Conservation (phyloP, 2,329 filamentous ascomycete genomes). For the Penicillium sp. region DNA sequence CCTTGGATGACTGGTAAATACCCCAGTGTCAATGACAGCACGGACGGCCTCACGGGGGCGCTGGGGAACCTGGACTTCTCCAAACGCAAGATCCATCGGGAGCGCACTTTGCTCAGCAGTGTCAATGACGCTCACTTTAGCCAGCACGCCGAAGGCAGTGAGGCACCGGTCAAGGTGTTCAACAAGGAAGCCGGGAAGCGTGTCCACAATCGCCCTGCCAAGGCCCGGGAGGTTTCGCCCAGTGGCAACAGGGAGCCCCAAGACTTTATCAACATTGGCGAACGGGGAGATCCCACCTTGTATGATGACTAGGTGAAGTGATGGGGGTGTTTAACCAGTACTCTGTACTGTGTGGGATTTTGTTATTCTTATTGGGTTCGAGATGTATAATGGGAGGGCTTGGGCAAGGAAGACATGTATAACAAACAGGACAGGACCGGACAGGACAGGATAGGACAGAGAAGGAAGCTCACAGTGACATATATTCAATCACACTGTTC, state of each 20-base stretch:
- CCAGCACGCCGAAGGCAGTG: slow-evolving; percentile 57
- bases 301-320: slow-evolving; percentile 57
- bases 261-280: slow-evolving; percentile 83
- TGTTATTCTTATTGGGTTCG: no score
- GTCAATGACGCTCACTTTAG: slow-evolving; percentile 73
- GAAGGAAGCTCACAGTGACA: no score
- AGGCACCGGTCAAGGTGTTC: slow-evolving; percentile 70
- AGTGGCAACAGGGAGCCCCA: slow-evolving; percentile 65
- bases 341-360: no score
- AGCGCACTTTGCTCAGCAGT: slow-evolving; percentile 80
- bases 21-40: slow-evolving; percentile 75
- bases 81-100: slow-evolving; percentile 74
- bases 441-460: no score
- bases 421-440: no score
- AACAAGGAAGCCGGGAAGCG: slow-evolving; percentile 63
- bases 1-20: slow-evolving; percentile 75
- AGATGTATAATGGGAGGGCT: no score
- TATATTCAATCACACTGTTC: no score
- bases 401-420: no score
- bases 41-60: slow-evolving; percentile 86
- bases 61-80: slow-evolving; percentile 80
- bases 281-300: slow-evolving; percentile 78
- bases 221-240: slow-evolving; percentile 62
- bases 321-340: no score
- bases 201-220: slow-evolving; percentile 44